Base-by-base conservation (phyloP, 345 rosid species). In the Gossypium raimondii region DNA sequence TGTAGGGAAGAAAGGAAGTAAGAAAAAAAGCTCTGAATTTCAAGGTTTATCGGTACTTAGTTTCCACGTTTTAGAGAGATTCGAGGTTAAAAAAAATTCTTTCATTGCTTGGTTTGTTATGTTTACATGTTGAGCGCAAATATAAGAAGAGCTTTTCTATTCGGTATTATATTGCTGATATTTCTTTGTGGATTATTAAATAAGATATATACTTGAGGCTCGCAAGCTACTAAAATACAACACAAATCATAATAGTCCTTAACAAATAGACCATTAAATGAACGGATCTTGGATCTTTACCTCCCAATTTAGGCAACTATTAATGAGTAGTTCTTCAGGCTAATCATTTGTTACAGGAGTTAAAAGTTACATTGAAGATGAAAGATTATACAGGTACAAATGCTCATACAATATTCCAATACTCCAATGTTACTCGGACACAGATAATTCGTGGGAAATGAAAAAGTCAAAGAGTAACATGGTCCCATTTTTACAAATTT, bases 401-500 rank as follows among this genome's bases (percentile, higher is more conserved):
- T 64, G 57, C 66, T 44, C 68, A 25, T 67, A 57, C 44, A 29
- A 48, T n/a, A 55, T 0, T 22, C 22, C 22, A 22, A 22, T 22
- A 18, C 59, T 18, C 59, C 38, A 44, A 9, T 6, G 61, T 57
- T 57, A 53, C 58, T 55, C 55, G n/a, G 7, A 16, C 18, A 52
- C 56, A 5, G 17, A 52, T 52, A 52, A 14, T 13, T 52, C 57
- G 14, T 6, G 20, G 41, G 1, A 6, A 34, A 34, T 5, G 41
- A 34, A 34, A 34, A 34, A 5, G 41, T 34, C 57, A 6, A 20
- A 20, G n/a, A 52, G 2, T 18, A 1, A n/a, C 60, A 18, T 56
- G 20, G 41, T 34, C 17, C 62, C 59, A 14, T 77, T 77, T 75
- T 77, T 73, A 67, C 81, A 82, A 57, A 34, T 18, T n/a, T 41